These are phyloP conservation scores for Phytophthora cryptogea DNA, from an alignment of 352 stramenopile species.

Conservation along the genomic window DNA sequence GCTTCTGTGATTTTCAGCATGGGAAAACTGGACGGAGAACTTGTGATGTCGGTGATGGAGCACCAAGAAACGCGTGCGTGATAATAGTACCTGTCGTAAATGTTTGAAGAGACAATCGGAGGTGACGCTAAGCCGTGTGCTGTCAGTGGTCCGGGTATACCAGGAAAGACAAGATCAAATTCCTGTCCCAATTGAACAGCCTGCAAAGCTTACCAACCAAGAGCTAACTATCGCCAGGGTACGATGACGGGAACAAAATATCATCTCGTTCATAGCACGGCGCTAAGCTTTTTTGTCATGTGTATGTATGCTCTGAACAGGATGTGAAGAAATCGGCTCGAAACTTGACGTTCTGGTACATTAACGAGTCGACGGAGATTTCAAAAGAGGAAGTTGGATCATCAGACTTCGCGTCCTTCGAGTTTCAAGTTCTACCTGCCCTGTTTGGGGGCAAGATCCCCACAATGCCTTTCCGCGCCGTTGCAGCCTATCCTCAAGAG, in stretches of 20 bases:
- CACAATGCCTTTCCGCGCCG: slow-evolving; percentile 51
- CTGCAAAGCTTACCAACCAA: slow-evolving; percentile 47
- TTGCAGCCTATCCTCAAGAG: slow-evolving; percentile 68
- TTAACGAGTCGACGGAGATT: slow-evolving; percentile 33
- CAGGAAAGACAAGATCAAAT: slow-evolving; percentile 39
- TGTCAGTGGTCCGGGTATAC: slow-evolving; percentile 30
- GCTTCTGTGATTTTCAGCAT: slow-evolving; percentile 41
- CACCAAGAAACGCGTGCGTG: slow-evolving; percentile 45
- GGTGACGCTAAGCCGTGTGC: background rate
- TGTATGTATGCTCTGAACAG: slow-evolving; percentile 23
- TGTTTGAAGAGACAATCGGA: background rate
- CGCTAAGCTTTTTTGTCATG: background rate
- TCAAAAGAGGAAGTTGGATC: slow-evolving; percentile 4
- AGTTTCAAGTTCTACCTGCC: slow-evolving; percentile 57
- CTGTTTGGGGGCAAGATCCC: slow-evolving; percentile 61
- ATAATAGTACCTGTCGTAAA: background rate
- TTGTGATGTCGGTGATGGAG: slow-evolving; percentile 67
- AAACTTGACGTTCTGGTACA: slow-evolving; percentile 58
- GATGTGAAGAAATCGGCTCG: slow-evolving; percentile 49
- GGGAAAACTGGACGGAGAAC: slow-evolving; percentile 62
- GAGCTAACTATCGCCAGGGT: slow-evolving; percentile 46
- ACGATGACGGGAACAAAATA: background rate
- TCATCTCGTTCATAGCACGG: background rate
- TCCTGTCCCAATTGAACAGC: slow-evolving; percentile 26
- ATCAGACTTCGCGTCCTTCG: slow-evolving; percentile 14